Evolutionary conservation across 768 basidiomycete genomes (phyloP), one percentile per base, ranked within the genome.

Genomic region (Rhodotorula toruloides): DNA sequence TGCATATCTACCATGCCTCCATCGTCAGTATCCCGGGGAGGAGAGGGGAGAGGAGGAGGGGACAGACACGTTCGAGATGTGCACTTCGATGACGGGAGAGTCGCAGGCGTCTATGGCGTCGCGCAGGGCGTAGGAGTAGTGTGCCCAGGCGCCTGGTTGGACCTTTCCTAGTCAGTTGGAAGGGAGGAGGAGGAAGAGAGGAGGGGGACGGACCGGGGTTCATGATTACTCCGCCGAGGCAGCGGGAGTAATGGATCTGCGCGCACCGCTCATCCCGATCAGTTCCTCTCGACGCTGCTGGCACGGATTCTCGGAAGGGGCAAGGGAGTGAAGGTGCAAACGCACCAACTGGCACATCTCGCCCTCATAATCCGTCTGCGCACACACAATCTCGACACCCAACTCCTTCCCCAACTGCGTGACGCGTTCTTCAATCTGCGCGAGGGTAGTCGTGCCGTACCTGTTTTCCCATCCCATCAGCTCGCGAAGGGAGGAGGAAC

Each of bases 351-450:
- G 48, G 49, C 44, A 31, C 60, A 61, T 58, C 52, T 64, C 61
- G 47, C 73, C 73, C 58, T 74, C 73, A 34, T 67, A 64, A 53
- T 74, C 72, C 11, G 73, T 74, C 60, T 74, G 73, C 17, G 71
- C 70, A 47, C 70, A 74, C 5, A 72, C 54, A 32, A 74, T 50
- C 27, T 74, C 67, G 61, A 72, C 68, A 19, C 73, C 73, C 19
- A 74, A 48, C 42, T 58, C 54, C 46, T 65, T 56, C 22, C 62
- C 71, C 19, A 72, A 32, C 31, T 65, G 50, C 8, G 71, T 70
- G 11, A 72, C 50, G 4, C 58, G 43, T 52, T 70, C 65, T 44
- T 74, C 73, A 25, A 74, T 72, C 46, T 70, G 53, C 3, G 70
- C 73, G 21, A 74, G 53, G 13, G 73, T 74, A 0, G 68, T 62